Evolutionary conservation across 1,139 yeast genomes (phyloP), one percentile per base, ranked within the genome.

Genomic region (Kurtzmaniella quercitrusa): DNA sequence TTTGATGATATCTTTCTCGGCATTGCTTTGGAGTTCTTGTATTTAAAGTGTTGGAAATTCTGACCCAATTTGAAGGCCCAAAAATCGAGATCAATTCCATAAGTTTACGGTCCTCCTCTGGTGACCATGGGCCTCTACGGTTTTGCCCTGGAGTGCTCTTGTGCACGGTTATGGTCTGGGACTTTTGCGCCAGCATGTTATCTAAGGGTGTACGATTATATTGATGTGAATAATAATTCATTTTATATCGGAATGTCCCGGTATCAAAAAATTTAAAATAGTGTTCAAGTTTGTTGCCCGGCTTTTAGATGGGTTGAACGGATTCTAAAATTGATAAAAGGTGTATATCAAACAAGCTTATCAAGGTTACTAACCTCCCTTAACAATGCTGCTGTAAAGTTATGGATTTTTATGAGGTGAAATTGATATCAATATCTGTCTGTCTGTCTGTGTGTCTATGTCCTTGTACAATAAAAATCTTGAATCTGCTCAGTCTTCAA

Each of bases 41-140:
- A 40, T 82, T 82, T 47, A 90, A 69, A 48, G 78, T 72, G 52
- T 82, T 85, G 18, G 95, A 81, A 31, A 89, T 88, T 46, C 89
- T 75, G 11, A 89, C 96, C 96, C 97, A 90, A 61, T 88, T 88
- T 42, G 89, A 76, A 9, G 95, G 91, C n/a, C 95, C 95, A 62
- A 79, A 85, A 41, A 79, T 65, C 40, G 78, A 70, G 38, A 89
- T 87, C 39, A 88, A 71, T 36, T 84, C 86, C 58, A 89, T 65
- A 41, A 89, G 73, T 53, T 78, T 76, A 50, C 77, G 79, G 62
- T 89, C 96, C 59, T 89, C 97, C 38, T 82, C 83, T 1, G 90
- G 85, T 9, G 94, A 80, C 97, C 97, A 89, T 1, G 96, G 95
- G 1, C 97, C 96, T 46, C 93, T 66, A 49, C 80, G 58, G 29